Evolutionary conservation across 140 eudicot genomes (phyloP), one percentile per base, ranked within the genome.

Genomic region (Cichorium intybus): DNA sequence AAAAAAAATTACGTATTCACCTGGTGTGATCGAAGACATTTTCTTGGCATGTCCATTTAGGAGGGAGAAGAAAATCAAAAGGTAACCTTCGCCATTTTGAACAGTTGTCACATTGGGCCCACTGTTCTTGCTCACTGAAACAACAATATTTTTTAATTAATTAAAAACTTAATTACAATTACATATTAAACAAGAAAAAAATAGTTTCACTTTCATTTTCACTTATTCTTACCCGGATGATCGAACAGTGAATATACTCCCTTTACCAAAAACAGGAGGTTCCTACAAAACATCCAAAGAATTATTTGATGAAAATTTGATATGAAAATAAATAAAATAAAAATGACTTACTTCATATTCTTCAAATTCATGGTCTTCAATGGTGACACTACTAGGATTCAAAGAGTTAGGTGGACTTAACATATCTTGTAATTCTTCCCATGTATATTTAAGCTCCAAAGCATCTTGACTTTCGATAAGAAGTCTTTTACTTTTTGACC

Each of bases 401-500:
- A 68, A 66, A 66, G 29, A 67, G 39, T 57, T 34, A 2, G 90
- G 90, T 21, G 98, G 87, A 50, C 77, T 62, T 24, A 92, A 82
- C 98, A 92, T 77, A 71, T 89, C 96, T 41, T 92, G 95, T 28
- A 81, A 75, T 75, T 88, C 98, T 54, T 92, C 98, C 98, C 98
- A 92, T 11, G 96, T 88, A 52, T 83, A 86, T 75, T 80, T 85
- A 63, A 92, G 76, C 79, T 89, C 90, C 67, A 85, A 59, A 21
- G 91, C 85, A 62, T 92, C 98, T 66, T 83, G 86, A 67, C 70
- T 82, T 64, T 92, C 98, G 48, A 92, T 85, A 17, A 77, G 81
- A 66, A 85, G 67, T 72, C 98, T 70, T 82, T 92, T 92, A 74
- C 85, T 81, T 80, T 88, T 92, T 0, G 86, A 76, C 29, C 95